A percentile compares a stretch with the other conserved stretches of the same genome.
phyloP scores from a whole-genome alignment of 768 basidiomycete species.

The Mycena floridula region DNA sequence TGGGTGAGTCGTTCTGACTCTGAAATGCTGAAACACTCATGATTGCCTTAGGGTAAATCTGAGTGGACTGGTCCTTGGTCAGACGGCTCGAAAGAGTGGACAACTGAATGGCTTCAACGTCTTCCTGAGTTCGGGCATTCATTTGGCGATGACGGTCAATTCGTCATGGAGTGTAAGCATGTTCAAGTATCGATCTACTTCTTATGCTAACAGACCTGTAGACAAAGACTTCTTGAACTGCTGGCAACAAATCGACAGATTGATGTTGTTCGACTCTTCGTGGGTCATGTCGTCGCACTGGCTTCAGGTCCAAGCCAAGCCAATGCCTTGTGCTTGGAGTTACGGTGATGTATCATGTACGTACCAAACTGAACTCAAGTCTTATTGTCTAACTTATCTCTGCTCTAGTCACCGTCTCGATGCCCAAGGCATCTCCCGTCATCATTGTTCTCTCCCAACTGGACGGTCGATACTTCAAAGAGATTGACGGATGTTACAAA shows the following conservation, averaged over 20 bases:
- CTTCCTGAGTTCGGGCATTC: constrained; percentile 35
- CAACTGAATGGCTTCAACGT: constrained; percentile 38
- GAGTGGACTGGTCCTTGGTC: constrained; percentile 17
- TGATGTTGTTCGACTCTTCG: constrained; percentile 37
- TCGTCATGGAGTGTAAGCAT: constrained; percentile 47
- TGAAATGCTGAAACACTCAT: too few relatives aligned
- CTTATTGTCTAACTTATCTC: background rate
- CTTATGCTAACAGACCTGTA: constrained; percentile 13
- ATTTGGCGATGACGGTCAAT: constrained; percentile 49
- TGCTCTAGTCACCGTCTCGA: constrained; percentile 35
- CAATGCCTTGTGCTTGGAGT: constrained; percentile 42
- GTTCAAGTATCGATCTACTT: constrained; percentile 1
- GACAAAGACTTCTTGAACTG: constrained; percentile 41
- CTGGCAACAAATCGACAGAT: constrained; percentile 37
- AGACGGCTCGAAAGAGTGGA: constrained; percentile 56
- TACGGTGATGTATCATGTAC: constrained; percentile 43
- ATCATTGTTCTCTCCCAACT: constrained; percentile 42
- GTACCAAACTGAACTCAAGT: background rate
- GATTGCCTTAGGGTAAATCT: too few relatives aligned
- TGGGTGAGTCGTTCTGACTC: too few relatives aligned
- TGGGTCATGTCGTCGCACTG: constrained; percentile 46
- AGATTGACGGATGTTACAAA: constrained; percentile 25
- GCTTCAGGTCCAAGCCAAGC: constrained; percentile 36
- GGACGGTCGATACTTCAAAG: constrained; percentile 38
- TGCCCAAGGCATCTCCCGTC: constrained; percentile 28